Evolutionary conservation across 2,329 filamentous ascomycete genomes (phyloP), one percentile per base, ranked within the genome.

Genomic region (Orbilia brochopaga): DNA sequence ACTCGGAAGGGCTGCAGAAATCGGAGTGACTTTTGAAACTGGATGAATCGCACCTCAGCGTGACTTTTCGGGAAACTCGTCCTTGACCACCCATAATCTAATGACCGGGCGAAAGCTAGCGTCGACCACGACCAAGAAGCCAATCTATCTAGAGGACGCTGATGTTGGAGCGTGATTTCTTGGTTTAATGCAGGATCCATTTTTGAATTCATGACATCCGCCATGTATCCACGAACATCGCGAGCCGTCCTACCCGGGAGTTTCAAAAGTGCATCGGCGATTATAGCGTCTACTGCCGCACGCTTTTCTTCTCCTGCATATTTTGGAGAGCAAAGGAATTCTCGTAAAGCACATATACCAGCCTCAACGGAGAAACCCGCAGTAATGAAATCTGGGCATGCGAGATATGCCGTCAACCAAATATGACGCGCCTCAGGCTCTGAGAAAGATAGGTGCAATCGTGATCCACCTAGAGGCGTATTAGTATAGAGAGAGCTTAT

Each of bases 1-100:
- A 52, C 60, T 66, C 67, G 69, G 35, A 65, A 67, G 8, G 76
- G 74, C 27, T 69, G 51, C 35, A 76, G 35, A 23, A 72, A 50
- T 24, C 50, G 67, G 40, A 72, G 67, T 6, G 54, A 55, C 40
- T 60, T 50, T 54, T 40, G 67, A 46, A 23, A 32, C 27, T 46
- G 50, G 32, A 50, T 60, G 11, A 46, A 35, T 48, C 51, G 59
- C 52, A 55, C 23, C 27, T 65, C 57, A 30, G 46, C 57, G 46
- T 59, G 40, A 44, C 57, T 74, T 48, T 19, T 40, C 3, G 24
- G 48, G 17, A 21, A 19, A 11, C 42, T 21, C 40, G 23, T 19
- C n/a, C 40, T 46, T 46, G 58, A 63, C 13, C 37, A 55, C 1
- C 56, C 73, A 13, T 58, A 59, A 42, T 32, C 51, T 10, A 53